These are phyloP conservation scores for Spathaspora gorwiae DNA, from an alignment of 805 yeast species.

Conservation along the genomic window DNA sequence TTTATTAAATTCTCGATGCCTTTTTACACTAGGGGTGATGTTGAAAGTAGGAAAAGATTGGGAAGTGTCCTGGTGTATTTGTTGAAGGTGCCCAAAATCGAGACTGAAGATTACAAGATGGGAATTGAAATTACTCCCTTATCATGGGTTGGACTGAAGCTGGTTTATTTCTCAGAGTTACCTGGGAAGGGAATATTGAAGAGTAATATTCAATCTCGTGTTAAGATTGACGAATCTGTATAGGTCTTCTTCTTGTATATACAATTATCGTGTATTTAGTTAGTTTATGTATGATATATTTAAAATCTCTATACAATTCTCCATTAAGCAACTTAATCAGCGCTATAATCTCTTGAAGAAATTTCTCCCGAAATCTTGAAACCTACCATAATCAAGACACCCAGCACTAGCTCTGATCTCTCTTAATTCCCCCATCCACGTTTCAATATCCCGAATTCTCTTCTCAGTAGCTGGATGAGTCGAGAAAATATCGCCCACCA, in stretches of 20 bases:
- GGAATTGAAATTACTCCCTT: constrained; percentile 17
- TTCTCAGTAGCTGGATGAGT: constrained; percentile 86
- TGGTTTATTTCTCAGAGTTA: constrained; percentile 1
- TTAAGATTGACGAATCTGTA: too few species aligned
- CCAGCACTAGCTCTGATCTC: constrained; percentile 37
- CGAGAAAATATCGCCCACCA: constrained; percentile 53
- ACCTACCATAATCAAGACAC: constrained; percentile 28
- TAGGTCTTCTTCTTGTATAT: too few species aligned
- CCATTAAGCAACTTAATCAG: too few species aligned
- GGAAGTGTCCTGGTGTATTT: constrained; percentile 32
- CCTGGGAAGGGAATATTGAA: neutral
- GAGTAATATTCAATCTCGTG: neutral
- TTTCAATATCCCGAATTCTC: constrained; percentile 62
- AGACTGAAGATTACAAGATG: constrained; percentile 8
- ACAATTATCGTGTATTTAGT: too few species aligned
- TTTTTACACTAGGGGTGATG: constrained; percentile 19
- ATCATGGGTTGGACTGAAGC: constrained; percentile 1
- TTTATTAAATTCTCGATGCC: constrained; percentile 36
- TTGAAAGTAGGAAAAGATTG: constrained; percentile 15
- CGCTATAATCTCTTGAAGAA: constrained; percentile 8
- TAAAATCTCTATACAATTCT: too few species aligned
- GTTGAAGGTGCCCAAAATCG: constrained; percentile 14
- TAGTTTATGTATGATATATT: too few species aligned
- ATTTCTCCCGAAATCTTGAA: constrained; percentile 11
- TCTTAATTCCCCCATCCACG: constrained; percentile 64